These are phyloP conservation scores for Stellera chamaejasme DNA, from an alignment of 345 rosid genomes.

Conservation along the genomic window DNA sequence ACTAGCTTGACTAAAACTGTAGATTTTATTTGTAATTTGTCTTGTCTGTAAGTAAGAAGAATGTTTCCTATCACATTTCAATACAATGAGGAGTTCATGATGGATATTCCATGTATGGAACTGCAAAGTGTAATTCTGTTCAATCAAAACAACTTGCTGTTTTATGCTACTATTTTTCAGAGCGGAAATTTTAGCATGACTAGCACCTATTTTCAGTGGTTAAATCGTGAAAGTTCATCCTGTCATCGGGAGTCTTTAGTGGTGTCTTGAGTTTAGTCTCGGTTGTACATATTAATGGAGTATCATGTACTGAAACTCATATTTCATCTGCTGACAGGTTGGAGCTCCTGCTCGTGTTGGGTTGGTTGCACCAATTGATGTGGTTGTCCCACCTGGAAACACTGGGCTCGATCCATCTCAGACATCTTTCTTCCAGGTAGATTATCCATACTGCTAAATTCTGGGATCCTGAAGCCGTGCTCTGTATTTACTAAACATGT, in stretches of 20 bases:
- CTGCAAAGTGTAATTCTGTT: no score
- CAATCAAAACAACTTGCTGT: no score
- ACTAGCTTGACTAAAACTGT: no score
- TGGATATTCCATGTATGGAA: no score
- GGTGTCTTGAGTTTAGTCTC: no score
- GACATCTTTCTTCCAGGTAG: conserved; percentile 94
- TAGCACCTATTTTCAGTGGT: background rate
- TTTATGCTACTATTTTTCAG: background rate
- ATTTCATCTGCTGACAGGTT: conserved; percentile 32
- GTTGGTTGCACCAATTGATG: conserved; percentile 86
- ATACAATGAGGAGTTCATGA: no score
- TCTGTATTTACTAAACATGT: background rate
- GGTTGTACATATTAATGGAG: no score
- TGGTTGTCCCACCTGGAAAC: conserved; percentile 93
- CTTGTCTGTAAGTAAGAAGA: no score
- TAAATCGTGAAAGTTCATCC: background rate
- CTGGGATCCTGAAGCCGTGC: background rate
- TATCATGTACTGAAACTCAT: no score
- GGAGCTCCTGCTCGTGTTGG: conserved; percentile 99
- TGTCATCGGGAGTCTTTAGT: no score
- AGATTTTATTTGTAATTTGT: no score
- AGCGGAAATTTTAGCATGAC: background rate
- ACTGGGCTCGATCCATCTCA: conserved; percentile 97
- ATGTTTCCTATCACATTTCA: no score
- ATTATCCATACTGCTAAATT: background rate